Evolutionary conservation across 306 rosid genomes (phyloP), one percentile per base, ranked within the genome.

Genomic region (Casuarina equisetifolia): DNA sequence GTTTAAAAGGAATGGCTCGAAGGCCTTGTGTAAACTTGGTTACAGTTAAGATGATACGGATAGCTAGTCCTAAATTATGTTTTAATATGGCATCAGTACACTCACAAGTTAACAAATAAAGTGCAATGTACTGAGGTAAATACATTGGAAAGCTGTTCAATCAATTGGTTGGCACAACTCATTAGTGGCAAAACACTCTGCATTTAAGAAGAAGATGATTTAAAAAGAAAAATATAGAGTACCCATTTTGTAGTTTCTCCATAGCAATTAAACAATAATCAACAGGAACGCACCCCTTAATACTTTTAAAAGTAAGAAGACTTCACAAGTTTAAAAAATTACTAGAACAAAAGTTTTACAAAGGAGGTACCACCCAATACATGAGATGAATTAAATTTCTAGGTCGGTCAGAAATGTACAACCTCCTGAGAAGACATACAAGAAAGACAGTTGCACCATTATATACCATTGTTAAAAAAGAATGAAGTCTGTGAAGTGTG

Each of bases 1-100:
- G 32, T 40, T 72, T 13, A 11, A 25, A 25, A 61, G 72, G 71
- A 74, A 44, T 72, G 64, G 52, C 67, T 69, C 66, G 67, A 72
- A 13, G 11, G 9, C 42, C 10, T 61, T 17, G 25, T 42, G 40
- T 67, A 40, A 40, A 17, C 25, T 42, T 25, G 35, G 71, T 42
- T 44, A 20, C 50, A 67, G 20, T 46, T 10, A 67, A 17, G 46
- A 2, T 40, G 13, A 11, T 13, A 66, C 8, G 0, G 25, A 42
- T 50, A 42, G 71, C 48, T 16, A 42, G 50, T 20, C 20, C 16
- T 19, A 58, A 3, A 58, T 8, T 4, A 58, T 20, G 39, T 58
- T 6, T 12, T 25, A 58, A 8, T 4, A 58, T 10, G 4, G 4
- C 4, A 25, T 58, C 13, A 32, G 4, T 25, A 46, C 10, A 69